Conservation (phyloP, 345 rosid genomes). For the Eucalyptus erythrocorys region DNA sequence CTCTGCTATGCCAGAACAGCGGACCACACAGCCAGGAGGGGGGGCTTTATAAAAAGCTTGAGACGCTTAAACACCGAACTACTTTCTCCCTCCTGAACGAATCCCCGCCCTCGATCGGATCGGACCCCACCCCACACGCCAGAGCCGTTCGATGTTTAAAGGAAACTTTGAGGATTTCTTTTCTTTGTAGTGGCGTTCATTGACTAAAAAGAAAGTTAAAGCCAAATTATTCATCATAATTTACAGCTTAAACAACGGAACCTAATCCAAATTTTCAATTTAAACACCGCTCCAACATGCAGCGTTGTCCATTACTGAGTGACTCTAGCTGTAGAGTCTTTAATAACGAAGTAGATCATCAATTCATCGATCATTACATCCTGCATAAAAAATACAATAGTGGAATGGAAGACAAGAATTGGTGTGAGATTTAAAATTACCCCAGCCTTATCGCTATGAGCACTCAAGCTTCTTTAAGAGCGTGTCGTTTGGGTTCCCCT, state of each 20-base stretch:
- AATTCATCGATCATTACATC: neutral
- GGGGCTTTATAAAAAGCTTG: neutral
- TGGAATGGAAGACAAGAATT: neutral
- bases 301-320: neutral
- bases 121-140: neutral
- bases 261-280: neutral
- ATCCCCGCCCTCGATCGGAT: neutral
- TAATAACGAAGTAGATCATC: neutral
- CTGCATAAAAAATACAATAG: neutral
- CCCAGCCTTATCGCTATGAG: neutral
- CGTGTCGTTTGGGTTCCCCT: neutral
- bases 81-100: neutral
- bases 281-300: neutral
- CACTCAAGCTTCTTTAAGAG: neutral
- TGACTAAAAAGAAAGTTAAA: neutral
- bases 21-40: neutral
- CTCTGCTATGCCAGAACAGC: neutral
- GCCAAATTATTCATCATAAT: neutral
- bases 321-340: neutral
- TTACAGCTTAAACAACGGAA: neutral
- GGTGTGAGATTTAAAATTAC: neutral
- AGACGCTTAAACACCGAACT: neutral
- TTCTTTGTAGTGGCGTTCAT: neutral
- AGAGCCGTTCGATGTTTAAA: neutral
- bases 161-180: neutral